A percentile compares a stretch with the other conserved stretches of the same genome.
These are phyloP conservation scores for Pythium pectinolyticum DNA, from an alignment of 352 stramenopile genomes.

Conservation along the genomic window DNA sequence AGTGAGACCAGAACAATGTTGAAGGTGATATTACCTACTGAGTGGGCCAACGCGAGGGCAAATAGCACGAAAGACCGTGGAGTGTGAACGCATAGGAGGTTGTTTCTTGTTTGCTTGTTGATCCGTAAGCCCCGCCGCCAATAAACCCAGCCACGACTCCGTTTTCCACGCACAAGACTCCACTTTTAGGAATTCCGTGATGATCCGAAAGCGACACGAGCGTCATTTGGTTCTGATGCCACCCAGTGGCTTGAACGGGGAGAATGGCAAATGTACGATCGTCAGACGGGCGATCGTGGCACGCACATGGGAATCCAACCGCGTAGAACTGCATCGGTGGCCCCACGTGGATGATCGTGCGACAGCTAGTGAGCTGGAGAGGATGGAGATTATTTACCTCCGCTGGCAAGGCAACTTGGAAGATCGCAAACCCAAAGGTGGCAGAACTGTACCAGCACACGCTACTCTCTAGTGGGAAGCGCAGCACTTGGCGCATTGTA, in stretches of 20 bases:
- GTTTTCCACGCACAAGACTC: neutral
- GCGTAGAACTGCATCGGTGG: constrained; percentile 22
- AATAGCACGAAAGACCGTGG: neutral
- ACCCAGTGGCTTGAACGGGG: constrained; percentile 30
- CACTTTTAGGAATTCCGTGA: neutral
- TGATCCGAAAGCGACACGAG: constrained; percentile 9
- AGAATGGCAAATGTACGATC: constrained; percentile 27
- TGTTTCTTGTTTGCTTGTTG: neutral
- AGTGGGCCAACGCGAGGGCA: neutral
- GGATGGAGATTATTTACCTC: no score
- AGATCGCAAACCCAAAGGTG: constrained; percentile 36
- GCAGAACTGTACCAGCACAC: constrained; percentile 35
- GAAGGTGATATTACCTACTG: no score
- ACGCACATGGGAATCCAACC: constrained; percentile 25
- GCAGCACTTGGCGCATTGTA: constrained; percentile 24
- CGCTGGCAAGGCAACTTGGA: constrained; percentile 34
- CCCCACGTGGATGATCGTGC: neutral
- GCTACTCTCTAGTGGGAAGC: constrained; percentile 28
- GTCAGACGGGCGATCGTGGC: constrained; percentile 6
- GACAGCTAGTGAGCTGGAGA: constrained; percentile 10
- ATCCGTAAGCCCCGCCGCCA: neutral
- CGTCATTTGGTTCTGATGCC: constrained; percentile 32
- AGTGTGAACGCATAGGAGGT: neutral
- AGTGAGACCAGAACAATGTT: no score
- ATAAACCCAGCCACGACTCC: neutral